phyloP scores from a whole-genome alignment of 2,329 filamentous ascomycete genomes.

The Phyllachora maydis region DNA sequence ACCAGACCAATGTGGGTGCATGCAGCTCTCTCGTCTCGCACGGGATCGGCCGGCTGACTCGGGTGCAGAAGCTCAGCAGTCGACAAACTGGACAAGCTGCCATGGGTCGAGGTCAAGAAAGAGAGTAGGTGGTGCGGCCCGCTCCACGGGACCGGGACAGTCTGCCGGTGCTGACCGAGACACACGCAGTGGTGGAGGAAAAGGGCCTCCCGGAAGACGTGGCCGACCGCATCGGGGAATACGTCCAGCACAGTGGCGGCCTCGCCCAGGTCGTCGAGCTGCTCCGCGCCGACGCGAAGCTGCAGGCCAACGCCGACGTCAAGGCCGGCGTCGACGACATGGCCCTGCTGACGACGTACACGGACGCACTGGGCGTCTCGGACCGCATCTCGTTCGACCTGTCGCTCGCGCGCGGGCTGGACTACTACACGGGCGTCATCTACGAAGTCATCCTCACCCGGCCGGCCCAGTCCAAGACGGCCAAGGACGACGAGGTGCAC shows the following conservation, averaged over 20 bases:
- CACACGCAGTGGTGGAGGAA: constrained; percentile 51
- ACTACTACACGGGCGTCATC: constrained; percentile 80
- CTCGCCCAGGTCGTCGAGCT: constrained; percentile 50
- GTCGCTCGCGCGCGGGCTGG: constrained; percentile 73
- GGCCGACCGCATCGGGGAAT: constrained; percentile 75
- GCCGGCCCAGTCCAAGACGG: too few relatives aligned
- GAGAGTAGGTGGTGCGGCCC: too few relatives aligned
- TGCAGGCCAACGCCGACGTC: constrained; percentile 53
- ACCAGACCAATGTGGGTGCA: constrained; percentile 74
- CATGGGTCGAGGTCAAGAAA: constrained; percentile 75
- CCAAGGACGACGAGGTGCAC: too few relatives aligned
- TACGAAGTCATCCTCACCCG: constrained; percentile 86
- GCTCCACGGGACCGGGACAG: too few relatives aligned
- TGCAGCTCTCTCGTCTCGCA: too few relatives aligned
- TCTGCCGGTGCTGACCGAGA: too few relatives aligned
- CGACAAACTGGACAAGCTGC: constrained; percentile 86
- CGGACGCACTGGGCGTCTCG: constrained; percentile 54
- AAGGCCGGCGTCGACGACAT: constrained; percentile 68
- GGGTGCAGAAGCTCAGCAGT: too few relatives aligned
- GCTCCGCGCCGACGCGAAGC: constrained; percentile 43
- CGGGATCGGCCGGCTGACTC: too few relatives aligned
- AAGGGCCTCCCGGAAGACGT: constrained; percentile 61
- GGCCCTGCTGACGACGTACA: constrained; percentile 59
- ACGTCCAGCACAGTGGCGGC: constrained; percentile 24
- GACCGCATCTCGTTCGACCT: constrained; percentile 74